Percentiles rank a stretch among this genome's conserved stretches.
Evolutionary conservation across 495 filamentous ascomycete species (phyloP).

Genomic region (Astrothelium subdiscretum): DNA sequence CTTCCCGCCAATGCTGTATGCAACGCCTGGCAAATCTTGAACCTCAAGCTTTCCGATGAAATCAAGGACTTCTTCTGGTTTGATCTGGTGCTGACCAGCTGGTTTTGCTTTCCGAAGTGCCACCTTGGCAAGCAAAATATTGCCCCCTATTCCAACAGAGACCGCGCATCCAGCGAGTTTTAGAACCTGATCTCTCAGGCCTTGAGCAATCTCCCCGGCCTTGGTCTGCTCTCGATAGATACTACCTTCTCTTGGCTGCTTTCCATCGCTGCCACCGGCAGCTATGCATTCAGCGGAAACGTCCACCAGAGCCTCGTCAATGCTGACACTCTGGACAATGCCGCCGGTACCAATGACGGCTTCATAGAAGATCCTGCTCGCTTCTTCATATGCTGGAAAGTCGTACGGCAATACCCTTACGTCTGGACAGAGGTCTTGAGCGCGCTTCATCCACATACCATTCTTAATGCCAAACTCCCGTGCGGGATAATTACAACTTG

Average conservation of each 20-base stretch:
- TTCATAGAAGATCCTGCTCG: conserved; percentile 77
- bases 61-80: conserved; percentile 62
- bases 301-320: conserved; percentile 87
- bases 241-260: conserved; percentile 56
- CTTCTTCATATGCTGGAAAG: conserved; percentile 87
- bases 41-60: conserved; percentile 67
- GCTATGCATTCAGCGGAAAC: conserved; percentile 54
- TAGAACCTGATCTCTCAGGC: conserved; percentile 57
- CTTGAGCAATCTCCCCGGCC: conserved; percentile 59
- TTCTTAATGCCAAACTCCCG: conserved; percentile 80
- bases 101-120: conserved; percentile 88
- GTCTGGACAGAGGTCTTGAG: conserved; percentile 69
- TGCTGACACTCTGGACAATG: conserved; percentile 85
- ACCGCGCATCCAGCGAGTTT: conserved; percentile 70
- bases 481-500: conserved; percentile 91
- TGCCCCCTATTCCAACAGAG: conserved; percentile 88
- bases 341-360: conserved; percentile 70
- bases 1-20: conserved; percentile 70
- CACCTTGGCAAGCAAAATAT: conserved; percentile 82
- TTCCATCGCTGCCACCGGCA: conserved; percentile 55
- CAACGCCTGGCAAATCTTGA: conserved; percentile 76
- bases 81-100: conserved; percentile 80
- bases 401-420: conserved; percentile 85
- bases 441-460: conserved; percentile 97
- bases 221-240: conserved; percentile 73